These are phyloP conservation scores for Colletotrichum navitas DNA, from an alignment of 2,329 filamentous ascomycete genomes.

Conservation along the genomic window DNA sequence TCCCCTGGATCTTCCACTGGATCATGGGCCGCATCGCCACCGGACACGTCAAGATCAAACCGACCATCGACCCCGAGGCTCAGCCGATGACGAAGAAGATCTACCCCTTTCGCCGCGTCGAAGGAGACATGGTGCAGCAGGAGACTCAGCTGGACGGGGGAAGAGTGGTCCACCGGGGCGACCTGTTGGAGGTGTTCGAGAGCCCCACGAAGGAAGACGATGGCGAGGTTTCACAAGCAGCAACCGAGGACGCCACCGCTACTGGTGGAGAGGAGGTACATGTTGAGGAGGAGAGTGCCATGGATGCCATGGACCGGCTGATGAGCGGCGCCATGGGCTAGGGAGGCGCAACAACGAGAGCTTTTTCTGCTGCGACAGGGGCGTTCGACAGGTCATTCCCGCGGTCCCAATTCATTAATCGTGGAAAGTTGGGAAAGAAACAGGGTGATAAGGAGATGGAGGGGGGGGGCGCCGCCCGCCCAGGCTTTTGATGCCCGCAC, in stretches of 20 bases:
- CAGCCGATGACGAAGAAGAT: slow-evolving; percentile 18
- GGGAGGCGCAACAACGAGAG: slow-evolving; percentile 22
- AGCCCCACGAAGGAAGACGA: slow-evolving; percentile 26
- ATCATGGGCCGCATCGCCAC: slow-evolving; percentile 78
- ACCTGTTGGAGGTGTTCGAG: slow-evolving; percentile 39
- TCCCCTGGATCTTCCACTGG: slow-evolving; percentile 89
- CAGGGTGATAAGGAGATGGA: slow-evolving; percentile 27
- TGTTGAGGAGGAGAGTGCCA: slow-evolving; percentile 33
- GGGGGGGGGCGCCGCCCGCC: slow-evolving; percentile 4
- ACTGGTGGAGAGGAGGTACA: slow-evolving; percentile 35
- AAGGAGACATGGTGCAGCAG: slow-evolving; percentile 13
- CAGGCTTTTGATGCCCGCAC: slow-evolving; percentile 13
- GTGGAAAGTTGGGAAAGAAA: not conserved
- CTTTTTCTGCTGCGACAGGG: slow-evolving; percentile 39
- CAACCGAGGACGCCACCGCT: slow-evolving; percentile 13
- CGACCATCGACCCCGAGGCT: slow-evolving; percentile 29
- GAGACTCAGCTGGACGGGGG: slow-evolving; percentile 40
- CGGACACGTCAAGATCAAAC: slow-evolving; percentile 26
- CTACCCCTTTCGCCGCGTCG: slow-evolving; percentile 12
- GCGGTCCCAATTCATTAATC: slow-evolving; percentile 19
- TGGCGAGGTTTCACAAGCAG: slow-evolving; percentile 27
- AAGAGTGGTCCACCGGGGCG: slow-evolving; percentile 42
- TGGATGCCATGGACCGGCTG: slow-evolving; percentile 36
- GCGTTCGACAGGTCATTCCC: slow-evolving; percentile 37
- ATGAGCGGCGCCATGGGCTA: slow-evolving; percentile 29